Evolutionary conservation across 805 yeast species (phyloP), one percentile per base, ranked within the genome.

Genomic region (Citeromyces matritensis): DNA sequence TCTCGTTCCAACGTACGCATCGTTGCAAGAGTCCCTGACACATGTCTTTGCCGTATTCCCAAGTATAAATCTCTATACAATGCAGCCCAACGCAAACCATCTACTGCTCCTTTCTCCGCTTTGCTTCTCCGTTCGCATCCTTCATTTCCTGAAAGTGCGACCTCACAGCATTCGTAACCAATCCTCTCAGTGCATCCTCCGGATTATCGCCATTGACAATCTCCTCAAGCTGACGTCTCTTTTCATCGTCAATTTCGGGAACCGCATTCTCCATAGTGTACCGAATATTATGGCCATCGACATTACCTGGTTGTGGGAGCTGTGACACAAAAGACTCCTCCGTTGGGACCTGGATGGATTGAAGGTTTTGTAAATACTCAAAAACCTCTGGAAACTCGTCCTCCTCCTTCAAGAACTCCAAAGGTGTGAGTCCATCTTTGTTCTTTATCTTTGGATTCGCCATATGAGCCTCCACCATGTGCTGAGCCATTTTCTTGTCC

Each of bases 321-420:
- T 33, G 11, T 10, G 29, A 28, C 12, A 27, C 9, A 8, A 30
- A 30, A 4, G 23, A 32, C 30, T 8, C 31, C 30, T 11, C 30
- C 4, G 29, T 34, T 2, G 13, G 15, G 10, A 15, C 7, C 14
- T n/a, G 23, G n/a, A 3, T 33, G 40, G 55, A 26, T 8, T 23
- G 39, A 2, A 32, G 34, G 11, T 35, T 33, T 30, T 57, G 60
- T 42, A 86, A 57, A 44, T 79, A 91, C 24, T 58, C 62, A 7
- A 73, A 73, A 9, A 88, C 56, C 25, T 84, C 94, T 2, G 91
- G 86, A 41, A 65, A 77, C 40, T 88, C 96, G 13, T 67, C 84
- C 29, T 85, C 95, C 39, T 84, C 94, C 44, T 75, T 82, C 26
- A 81, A 73, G 48, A 69, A 77, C 35, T 75, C 73, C 8, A 71